Evolutionary conservation across 2,329 filamentous ascomycete genomes (phyloP).

Genomic region (Chrysosporium queenslandicum): DNA sequence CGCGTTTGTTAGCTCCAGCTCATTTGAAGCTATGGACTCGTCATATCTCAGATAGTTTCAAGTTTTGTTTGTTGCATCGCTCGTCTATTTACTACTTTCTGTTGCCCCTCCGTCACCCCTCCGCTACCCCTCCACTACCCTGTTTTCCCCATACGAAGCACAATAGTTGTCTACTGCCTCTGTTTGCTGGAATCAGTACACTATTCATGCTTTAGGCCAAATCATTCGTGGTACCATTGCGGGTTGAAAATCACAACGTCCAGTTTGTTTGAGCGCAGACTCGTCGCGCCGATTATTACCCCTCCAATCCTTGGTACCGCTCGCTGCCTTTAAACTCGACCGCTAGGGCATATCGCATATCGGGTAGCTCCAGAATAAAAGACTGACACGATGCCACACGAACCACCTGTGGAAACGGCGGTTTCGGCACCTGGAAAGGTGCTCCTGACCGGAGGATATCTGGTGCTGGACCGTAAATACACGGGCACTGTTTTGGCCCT

Average conservation of each 20-base stretch:
- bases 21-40: neutral
- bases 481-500: slow-evolving; percentile 61
- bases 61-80: too few relatives aligned
- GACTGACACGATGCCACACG: slow-evolving; percentile 9
- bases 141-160: too few relatives aligned
- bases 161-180: neutral
- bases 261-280: neutral
- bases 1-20: too few relatives aligned
- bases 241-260: neutral
- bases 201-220: neutral
- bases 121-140: too few relatives aligned
- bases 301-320: slow-evolving; percentile 3
- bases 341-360: neutral
- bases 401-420: slow-evolving; percentile 36
- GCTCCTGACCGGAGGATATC: slow-evolving; percentile 84
- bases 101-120: neutral
- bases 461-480: slow-evolving; percentile 80
- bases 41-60: neutral
- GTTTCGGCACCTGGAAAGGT: slow-evolving; percentile 95
- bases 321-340: neutral
- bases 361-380: neutral
- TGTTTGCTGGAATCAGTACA: neutral
- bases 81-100: too few relatives aligned
- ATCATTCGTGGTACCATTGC: neutral
- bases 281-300: neutral